Conservation (phyloP, 2,329 filamentous ascomycete species). For the Scopulariopsis brevicaulis region DNA sequence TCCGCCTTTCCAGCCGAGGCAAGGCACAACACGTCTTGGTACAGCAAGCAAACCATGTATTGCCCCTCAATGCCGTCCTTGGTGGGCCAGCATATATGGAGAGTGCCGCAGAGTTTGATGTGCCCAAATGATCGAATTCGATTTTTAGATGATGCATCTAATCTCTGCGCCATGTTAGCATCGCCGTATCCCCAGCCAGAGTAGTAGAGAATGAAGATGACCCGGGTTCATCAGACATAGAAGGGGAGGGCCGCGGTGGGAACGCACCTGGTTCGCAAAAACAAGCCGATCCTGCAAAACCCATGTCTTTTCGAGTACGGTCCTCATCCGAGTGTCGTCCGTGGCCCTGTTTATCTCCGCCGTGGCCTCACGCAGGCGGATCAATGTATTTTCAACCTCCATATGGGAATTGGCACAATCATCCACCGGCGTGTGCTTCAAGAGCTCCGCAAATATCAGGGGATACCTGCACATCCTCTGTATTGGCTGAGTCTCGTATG, state of each 20-base stretch:
- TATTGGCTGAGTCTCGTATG: slow-evolving; percentile 52
- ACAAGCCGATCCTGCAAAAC: slow-evolving; percentile 70
- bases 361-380: slow-evolving; percentile 62
- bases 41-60: slow-evolving; percentile 81
- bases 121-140: slow-evolving; percentile 74
- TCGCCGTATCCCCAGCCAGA: not conserved
- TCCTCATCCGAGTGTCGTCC: slow-evolving; percentile 59
- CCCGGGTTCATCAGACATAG: too few relatives aligned
- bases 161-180: slow-evolving; percentile 21
- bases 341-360: slow-evolving; percentile 77
- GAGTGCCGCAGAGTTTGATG: slow-evolving; percentile 67
- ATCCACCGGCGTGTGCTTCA: slow-evolving; percentile 70
- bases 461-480: slow-evolving; percentile 89
- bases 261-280: slow-evolving; percentile 58
- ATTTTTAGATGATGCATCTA: slow-evolving; percentile 43
- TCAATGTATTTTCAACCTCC: slow-evolving; percentile 63
- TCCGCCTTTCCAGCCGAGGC: slow-evolving; percentile 55
- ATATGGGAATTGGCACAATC: slow-evolving; percentile 79
- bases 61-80: slow-evolving; percentile 56
- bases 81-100: slow-evolving; percentile 75
- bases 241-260: not conserved
- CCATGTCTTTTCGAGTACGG: slow-evolving; percentile 71
- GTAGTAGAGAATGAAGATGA: not conserved
- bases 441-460: slow-evolving; percentile 71
- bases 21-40: slow-evolving; percentile 67